Evolutionary conservation across 2,329 filamentous ascomycete genomes (phyloP).

Genomic region (Pseudocercospora eumusae): DNA sequence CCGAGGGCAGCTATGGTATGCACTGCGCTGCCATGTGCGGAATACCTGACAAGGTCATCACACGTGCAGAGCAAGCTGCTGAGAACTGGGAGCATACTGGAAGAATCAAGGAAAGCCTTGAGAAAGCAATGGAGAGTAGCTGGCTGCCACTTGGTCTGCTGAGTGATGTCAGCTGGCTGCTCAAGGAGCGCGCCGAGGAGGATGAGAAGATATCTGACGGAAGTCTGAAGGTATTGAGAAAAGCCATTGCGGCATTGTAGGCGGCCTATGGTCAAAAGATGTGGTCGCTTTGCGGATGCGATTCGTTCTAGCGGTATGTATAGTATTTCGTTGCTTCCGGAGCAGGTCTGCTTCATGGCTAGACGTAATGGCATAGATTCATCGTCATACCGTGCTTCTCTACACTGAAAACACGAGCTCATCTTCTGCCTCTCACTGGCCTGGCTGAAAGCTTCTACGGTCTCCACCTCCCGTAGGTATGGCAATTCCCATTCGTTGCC

Average conservation of each 20-base stretch:
- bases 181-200: slow-evolving; percentile 56
- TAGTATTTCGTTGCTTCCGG: not conserved
- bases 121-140: slow-evolving; percentile 68
- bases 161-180: slow-evolving; percentile 80
- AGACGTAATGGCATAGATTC: not conserved
- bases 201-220: slow-evolving; percentile 49
- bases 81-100: slow-evolving; percentile 95
- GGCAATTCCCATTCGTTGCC: not conserved
- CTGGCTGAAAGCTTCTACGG: not conserved
- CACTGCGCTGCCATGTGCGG: slow-evolving; percentile 98
- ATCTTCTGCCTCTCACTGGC: not conserved
- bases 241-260: slow-evolving; percentile 58
- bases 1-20: slow-evolving; percentile 97
- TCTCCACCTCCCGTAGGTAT: not conserved
- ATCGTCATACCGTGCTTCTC: not conserved
- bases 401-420: not conserved
- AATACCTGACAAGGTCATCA: slow-evolving; percentile 78
- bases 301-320: not conserved
- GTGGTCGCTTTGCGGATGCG: not conserved
- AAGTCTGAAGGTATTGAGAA: slow-evolving; percentile 58
- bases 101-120: slow-evolving; percentile 81
- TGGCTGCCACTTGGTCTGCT: slow-evolving; percentile 83
- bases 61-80: slow-evolving; percentile 83
- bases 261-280: not conserved
- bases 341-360: not conserved